phyloP scores from a whole-genome alignment of 2,329 filamentous ascomycete genomes.

The Fusarium robinianum region DNA sequence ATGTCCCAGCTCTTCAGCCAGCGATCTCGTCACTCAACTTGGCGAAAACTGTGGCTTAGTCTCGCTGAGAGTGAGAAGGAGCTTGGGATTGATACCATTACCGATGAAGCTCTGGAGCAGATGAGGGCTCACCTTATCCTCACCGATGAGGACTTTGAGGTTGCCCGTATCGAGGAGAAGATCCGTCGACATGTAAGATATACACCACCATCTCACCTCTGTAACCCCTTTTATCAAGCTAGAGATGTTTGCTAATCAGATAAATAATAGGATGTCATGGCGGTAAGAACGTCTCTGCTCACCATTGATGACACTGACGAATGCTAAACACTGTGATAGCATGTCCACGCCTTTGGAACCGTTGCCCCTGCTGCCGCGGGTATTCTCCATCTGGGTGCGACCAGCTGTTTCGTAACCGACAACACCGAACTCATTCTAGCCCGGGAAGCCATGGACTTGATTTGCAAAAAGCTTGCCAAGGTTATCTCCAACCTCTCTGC shows the following conservation, averaged over 20 bases:
- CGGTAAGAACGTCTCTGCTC: conserved; percentile 44
- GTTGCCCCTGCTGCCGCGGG: conserved; percentile 77
- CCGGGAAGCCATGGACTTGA: conserved; percentile 67
- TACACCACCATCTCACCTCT: too few species aligned
- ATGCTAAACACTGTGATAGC: conserved; percentile 44
- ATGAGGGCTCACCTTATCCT: conserved; percentile 76
- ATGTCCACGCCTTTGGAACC: conserved; percentile 75
- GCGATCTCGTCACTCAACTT: conserved; percentile 73
- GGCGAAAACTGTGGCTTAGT: conserved; percentile 84
- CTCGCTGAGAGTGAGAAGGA: conserved; percentile 83
- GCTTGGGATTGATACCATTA: conserved; percentile 74
- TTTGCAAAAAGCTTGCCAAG: conserved; percentile 77
- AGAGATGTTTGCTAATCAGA: conserved; percentile 11
- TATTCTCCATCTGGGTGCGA: conserved; percentile 74
- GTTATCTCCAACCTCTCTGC: conserved; percentile 73
- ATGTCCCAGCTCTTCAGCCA: conserved; percentile 83
- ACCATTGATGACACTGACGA: background rate
- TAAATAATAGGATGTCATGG: conserved; percentile 61
- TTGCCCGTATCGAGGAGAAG: conserved; percentile 78
- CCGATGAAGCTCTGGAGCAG: conserved; percentile 72
- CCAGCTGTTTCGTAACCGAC: conserved; percentile 11
- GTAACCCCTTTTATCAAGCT: too few species aligned
- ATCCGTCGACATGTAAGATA: conserved; percentile 58
- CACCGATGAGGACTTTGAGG: conserved; percentile 76
- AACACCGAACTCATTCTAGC: conserved; percentile 72